phyloP scores from a whole-genome alignment of 768 basidiomycete species.

The Austroboletus eburneus region DNA sequence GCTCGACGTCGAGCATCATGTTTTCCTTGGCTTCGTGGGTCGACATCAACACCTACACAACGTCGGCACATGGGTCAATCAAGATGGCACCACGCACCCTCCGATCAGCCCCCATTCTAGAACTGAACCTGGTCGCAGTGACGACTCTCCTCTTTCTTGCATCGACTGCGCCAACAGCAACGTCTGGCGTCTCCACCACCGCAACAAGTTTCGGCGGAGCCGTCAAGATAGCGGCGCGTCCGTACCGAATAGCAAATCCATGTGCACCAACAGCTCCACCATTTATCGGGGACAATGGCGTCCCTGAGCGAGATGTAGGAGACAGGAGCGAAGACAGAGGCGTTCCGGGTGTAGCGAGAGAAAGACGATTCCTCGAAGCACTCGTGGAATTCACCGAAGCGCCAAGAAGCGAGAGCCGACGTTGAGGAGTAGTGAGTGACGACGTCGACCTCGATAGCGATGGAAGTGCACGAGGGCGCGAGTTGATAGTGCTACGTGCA shows the following conservation, averaged over 20 bases:
- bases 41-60: conserved; percentile 70
- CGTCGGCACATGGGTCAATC: not conserved
- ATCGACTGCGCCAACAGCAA: conserved; percentile 87
- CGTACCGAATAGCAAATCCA: conserved; percentile 49
- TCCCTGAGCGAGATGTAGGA: conserved; percentile 31
- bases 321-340: conserved; percentile 33
- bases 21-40: conserved; percentile 64
- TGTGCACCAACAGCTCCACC: conserved; percentile 22
- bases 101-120: conserved; percentile 75
- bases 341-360: conserved; percentile 38
- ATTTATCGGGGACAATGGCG: conserved; percentile 28
- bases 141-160: conserved; percentile 78
- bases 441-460: conserved; percentile 53
- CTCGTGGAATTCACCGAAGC: conserved; percentile 32
- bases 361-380: conserved; percentile 43
- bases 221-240: conserved; percentile 71
- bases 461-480: conserved; percentile 46
- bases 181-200: conserved; percentile 82
- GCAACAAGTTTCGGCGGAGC: conserved; percentile 82
- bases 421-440: conserved; percentile 39
- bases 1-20: conserved; percentile 10
- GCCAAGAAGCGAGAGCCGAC: conserved; percentile 30
- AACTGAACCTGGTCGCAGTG: conserved; percentile 85
- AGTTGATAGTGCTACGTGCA: conserved; percentile 15
- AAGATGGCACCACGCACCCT: conserved; percentile 47